A percentile compares a stretch with the other conserved stretches of the same genome.
Conservation (phyloP, 768 basidiomycete genomes). For the Tylopilus vinaceipallidus region DNA sequence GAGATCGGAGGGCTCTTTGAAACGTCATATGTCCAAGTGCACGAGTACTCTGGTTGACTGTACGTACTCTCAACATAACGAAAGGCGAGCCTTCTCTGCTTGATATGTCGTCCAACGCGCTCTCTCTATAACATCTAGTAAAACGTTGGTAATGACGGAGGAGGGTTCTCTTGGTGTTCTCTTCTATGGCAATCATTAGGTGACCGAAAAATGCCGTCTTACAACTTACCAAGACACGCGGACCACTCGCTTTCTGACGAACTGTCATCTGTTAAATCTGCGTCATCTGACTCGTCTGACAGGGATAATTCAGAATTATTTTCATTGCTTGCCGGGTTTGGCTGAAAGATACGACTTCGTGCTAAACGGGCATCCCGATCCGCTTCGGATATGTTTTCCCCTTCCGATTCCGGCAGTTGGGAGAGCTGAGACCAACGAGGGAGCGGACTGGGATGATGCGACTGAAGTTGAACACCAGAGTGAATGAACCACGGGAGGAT, state of each 20-base stretch:
- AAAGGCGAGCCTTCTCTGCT: slow-evolving; percentile 52
- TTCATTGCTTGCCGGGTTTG: slow-evolving; percentile 12
- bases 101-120: slow-evolving; percentile 33
- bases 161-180: slow-evolving; percentile 20
- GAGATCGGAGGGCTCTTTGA: slow-evolving; percentile 14
- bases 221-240: slow-evolving; percentile 35
- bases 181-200: slow-evolving; percentile 22
- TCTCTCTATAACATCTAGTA: slow-evolving; percentile 46
- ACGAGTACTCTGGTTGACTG: neutral
- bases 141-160: slow-evolving; percentile 48
- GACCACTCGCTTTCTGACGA: slow-evolving; percentile 39
- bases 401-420: slow-evolving; percentile 61
- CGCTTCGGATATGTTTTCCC: slow-evolving; percentile 56
- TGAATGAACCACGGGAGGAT: slow-evolving; percentile 27
- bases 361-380: slow-evolving; percentile 72
- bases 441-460: slow-evolving; percentile 5
- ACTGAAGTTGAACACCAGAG: slow-evolving; percentile 4
- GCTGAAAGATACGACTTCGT: slow-evolving; percentile 55
- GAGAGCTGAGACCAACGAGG: slow-evolving; percentile 24
- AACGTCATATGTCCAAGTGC: neutral
- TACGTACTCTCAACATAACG: slow-evolving; percentile 41
- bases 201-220: neutral
- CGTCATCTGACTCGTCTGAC: slow-evolving; percentile 76
- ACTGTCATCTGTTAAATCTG: slow-evolving; percentile 56
- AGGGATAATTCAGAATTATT: slow-evolving; percentile 50